Evolutionary conservation across 2,329 filamentous ascomycete species (phyloP), one percentile per base, ranked within the genome.

Genomic region (Xylariales sp.): DNA sequence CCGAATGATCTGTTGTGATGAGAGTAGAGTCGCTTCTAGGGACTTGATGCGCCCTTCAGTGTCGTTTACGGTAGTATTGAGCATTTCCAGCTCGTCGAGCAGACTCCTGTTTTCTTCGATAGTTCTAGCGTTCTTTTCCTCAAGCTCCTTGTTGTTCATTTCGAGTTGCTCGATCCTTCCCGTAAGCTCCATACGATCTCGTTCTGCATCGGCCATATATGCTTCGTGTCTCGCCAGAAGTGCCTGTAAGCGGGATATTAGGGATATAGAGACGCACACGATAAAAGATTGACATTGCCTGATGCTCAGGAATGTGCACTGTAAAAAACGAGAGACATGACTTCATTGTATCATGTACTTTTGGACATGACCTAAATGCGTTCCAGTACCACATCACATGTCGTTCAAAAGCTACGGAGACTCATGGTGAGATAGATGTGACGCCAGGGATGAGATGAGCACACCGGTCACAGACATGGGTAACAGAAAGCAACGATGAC

Each of bases 151-250:
- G 66, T 95, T 95, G 52, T 81, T 78, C 54, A 65, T 65, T 66
- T 95, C 88, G 39, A 98, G 73, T 49, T 74, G 74, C 53, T 86
- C 82, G 59, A 96, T 89, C 47, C 78, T 86, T 34, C 70, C 64
- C 32, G 78, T 75, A 65, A 96, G 80, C 46, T 83, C 78, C 46
- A 74, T 69, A 46, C 90, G 86, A 61, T 96, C 89, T 53, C 82
- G 80, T 70, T 95, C 89, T 45, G 90, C 88, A 62, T 95, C 88
- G 52, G 84, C 84, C 75, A 96, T 91, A 65, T 95, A 96, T 45
- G 86, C 82, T 71, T 97, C 90, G 76, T 98, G 90, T 55, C 91
- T 85, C 50, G 85, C 81, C 31, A 98, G 80, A 43, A 98, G 75
- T 46, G 89, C 89, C 93, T 97, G 82, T 45, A 84, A 65, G 40